Conservation (phyloP, 2,329 filamentous ascomycete genomes). For the Beauveria varroae region DNA sequence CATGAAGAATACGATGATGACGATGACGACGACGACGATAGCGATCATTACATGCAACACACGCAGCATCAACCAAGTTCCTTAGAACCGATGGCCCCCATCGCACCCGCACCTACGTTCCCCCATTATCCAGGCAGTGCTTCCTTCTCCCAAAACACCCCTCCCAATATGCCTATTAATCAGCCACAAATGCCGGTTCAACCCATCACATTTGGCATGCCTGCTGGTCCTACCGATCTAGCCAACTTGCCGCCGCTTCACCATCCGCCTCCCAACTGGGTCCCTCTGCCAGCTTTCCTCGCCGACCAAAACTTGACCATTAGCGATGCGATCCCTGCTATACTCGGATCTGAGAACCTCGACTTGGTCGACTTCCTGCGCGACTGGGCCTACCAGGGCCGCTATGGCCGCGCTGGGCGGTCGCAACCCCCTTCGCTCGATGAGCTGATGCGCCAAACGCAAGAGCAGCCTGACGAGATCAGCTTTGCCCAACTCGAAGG, state of each 20-base stretch:
- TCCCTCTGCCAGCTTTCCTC: conserved; percentile 22
- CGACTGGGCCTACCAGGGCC: conserved; percentile 36
- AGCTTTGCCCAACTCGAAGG: conserved; percentile 43
- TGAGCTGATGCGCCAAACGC: conserved; percentile 25
- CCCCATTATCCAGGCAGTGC: background rate
- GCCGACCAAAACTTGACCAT: conserved; percentile 9
- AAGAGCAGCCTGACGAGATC: conserved; percentile 17
- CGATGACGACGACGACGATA: conserved; percentile 5
- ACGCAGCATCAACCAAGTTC: background rate
- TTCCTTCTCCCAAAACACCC: background rate
- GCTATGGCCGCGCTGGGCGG: conserved; percentile 18
- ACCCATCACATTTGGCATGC: background rate
- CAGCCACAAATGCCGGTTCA: background rate
- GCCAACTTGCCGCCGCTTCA: conserved; percentile 12
- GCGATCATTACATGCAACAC: background rate
- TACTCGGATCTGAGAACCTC: conserved; percentile 42
- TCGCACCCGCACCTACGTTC: background rate
- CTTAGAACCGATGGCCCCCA: background rate
- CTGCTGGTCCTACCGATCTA: conserved; percentile 5
- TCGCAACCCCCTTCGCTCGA: conserved; percentile 21
- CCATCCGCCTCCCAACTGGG: conserved; percentile 16
- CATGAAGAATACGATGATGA: background rate
- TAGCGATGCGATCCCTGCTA: conserved; percentile 27
- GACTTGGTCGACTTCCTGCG: conserved; percentile 43
- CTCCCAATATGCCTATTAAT: background rate